Percentiles rank a stretch among this genome's conserved stretches.
Conservation (phyloP, 768 basidiomycete genomes). For the Hypholoma sublateritium region DNA sequence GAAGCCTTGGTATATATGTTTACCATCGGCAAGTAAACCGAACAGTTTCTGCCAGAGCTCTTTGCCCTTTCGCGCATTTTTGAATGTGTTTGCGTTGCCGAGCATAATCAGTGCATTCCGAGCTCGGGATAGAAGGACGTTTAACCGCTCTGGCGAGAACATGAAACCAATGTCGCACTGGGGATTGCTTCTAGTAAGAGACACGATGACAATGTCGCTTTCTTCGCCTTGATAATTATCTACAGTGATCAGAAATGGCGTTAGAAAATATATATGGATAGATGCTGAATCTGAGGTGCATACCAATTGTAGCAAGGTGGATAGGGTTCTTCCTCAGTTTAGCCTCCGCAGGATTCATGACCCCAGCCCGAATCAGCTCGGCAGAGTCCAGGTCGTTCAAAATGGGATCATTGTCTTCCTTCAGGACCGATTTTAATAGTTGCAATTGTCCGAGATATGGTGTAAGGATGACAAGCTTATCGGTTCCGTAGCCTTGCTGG, state of each 20-base stretch:
- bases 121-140: slow-evolving; percentile 67
- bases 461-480: slow-evolving; percentile 62
- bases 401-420: slow-evolving; percentile 51
- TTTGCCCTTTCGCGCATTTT: slow-evolving; percentile 44
- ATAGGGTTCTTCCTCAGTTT: not conserved
- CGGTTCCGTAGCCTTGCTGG: slow-evolving; percentile 67
- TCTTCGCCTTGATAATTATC: slow-evolving; percentile 80
- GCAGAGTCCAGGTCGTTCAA: slow-evolving; percentile 59
- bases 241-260: slow-evolving; percentile 17
- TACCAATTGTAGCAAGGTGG: not conserved
- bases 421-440: slow-evolving; percentile 42
- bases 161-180: slow-evolving; percentile 65
- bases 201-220: slow-evolving; percentile 61
- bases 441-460: slow-evolving; percentile 48
- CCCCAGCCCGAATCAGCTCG: slow-evolving; percentile 56
- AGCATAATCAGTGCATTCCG: slow-evolving; percentile 63
- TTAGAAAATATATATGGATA: not conserved
- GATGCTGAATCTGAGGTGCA: not conserved
- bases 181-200: slow-evolving; percentile 58
- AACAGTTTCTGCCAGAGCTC: slow-evolving; percentile 53
- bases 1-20: slow-evolving; percentile 52
- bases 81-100: slow-evolving; percentile 61
- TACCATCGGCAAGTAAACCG: slow-evolving; percentile 34
- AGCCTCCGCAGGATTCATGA: slow-evolving; percentile 35
- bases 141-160: slow-evolving; percentile 66